Percentiles rank a stretch among this genome's conserved stretches.
phyloP scores from a whole-genome alignment of 2,329 filamentous ascomycete genomes.

The Allantophomopsis lycopodina region DNA sequence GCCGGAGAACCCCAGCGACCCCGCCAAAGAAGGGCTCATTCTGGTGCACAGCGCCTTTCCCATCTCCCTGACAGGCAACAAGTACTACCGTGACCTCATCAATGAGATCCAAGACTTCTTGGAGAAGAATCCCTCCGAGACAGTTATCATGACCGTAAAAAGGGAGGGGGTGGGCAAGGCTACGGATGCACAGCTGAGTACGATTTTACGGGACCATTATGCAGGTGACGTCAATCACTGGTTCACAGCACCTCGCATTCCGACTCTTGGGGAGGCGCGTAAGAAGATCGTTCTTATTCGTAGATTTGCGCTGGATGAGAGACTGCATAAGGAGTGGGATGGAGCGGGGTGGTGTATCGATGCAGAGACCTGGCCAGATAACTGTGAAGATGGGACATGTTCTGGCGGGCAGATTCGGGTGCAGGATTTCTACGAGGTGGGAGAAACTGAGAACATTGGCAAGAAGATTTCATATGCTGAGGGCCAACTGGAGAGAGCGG shows the following conservation, averaged over 20 bases:
- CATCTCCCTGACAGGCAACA: conserved; percentile 67
- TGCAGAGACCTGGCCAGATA: conserved; percentile 68
- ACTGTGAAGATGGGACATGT: conserved; percentile 62
- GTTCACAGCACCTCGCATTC: conserved; percentile 68
- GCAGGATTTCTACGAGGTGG: conserved; percentile 90
- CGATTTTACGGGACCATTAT: conserved; percentile 63
- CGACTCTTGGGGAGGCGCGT: conserved; percentile 63
- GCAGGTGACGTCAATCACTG: conserved; percentile 46
- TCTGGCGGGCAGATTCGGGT: conserved; percentile 65
- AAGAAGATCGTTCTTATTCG: conserved; percentile 77
- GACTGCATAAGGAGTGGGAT: conserved; percentile 31
- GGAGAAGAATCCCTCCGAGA: conserved; percentile 63
- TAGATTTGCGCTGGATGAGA: conserved; percentile 56
- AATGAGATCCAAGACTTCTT: conserved; percentile 63
- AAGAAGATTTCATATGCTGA: conserved; percentile 66
- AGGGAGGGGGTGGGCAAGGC: conserved; percentile 75
- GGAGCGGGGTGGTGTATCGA: conserved; percentile 45
- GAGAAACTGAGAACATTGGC: conserved; percentile 59
- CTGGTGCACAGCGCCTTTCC: conserved; percentile 90
- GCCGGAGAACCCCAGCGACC: conserved; percentile 40
- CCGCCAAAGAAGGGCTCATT: conserved; percentile 50
- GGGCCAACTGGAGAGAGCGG: conserved; percentile 65
- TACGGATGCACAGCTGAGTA: conserved; percentile 66
- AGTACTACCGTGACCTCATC: conserved; percentile 65
- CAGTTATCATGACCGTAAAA: conserved; percentile 77